These are phyloP conservation scores for Pisolithus marmoratus DNA, from an alignment of 768 basidiomycete genomes.

Conservation along the genomic window DNA sequence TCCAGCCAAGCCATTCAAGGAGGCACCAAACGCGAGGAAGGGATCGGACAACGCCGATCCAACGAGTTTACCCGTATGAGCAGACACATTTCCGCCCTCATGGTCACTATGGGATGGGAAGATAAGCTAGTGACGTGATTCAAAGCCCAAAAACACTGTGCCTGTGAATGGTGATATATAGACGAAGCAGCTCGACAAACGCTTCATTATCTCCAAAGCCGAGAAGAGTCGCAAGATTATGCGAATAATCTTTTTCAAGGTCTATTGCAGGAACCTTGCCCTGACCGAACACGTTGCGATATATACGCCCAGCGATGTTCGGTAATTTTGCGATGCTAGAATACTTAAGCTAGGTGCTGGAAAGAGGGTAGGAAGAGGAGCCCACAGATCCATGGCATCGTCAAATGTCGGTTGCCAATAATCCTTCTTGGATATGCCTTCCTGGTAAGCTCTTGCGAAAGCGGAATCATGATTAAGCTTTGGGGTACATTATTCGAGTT, in stretches of 20 bases:
- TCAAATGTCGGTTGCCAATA: constrained; percentile 96
- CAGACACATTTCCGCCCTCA: constrained; percentile 98
- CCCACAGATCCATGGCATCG: constrained; percentile 81
- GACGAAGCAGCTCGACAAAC: constrained; percentile 90
- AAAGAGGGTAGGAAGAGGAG: not conserved
- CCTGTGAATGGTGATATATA: constrained; percentile 98
- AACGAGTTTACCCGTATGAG: constrained; percentile 89
- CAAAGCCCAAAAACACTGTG: constrained; percentile 14
- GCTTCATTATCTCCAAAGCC: constrained; percentile 84
- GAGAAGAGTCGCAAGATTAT: constrained; percentile 84
- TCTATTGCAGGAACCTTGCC: constrained; percentile 89
- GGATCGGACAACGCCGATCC: constrained; percentile 96
- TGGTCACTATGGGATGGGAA: constrained; percentile 58
- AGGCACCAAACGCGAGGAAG: constrained; percentile 90
- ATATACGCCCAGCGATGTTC: constrained; percentile 91
- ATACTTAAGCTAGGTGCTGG: constrained; percentile 1
- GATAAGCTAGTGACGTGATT: not conserved
- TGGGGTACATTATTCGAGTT: too few relatives aligned
- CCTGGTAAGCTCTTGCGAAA: constrained; percentile 91
- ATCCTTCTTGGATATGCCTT: constrained; percentile 89
- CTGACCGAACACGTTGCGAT: constrained; percentile 79
- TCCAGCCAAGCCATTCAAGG: constrained; percentile 93
- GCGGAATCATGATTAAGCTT: constrained; percentile 93
- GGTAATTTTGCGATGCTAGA: constrained; percentile 91
- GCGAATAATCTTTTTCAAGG: constrained; percentile 76